A percentile compares a stretch with the other conserved stretches of the same genome.
Evolutionary conservation across 2,329 filamentous ascomycete species (phyloP).

Genomic region (Sarocladiaceae sp.): DNA sequence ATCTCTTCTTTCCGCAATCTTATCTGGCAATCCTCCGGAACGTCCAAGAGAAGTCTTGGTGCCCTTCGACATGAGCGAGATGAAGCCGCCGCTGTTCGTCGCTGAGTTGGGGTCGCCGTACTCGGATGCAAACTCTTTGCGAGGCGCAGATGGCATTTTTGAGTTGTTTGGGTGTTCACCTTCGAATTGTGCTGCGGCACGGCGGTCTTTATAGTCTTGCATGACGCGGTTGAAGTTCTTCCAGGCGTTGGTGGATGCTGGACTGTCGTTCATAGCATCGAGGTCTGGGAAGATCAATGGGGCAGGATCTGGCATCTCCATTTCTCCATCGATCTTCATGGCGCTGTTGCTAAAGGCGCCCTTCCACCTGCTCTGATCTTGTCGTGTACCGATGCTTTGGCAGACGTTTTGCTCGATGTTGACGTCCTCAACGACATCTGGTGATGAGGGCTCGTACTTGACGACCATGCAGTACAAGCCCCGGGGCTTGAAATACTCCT

Average conservation of each 20-base stretch:
- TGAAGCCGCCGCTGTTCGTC: constrained; percentile 5
- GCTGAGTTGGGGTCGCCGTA: constrained; percentile 10
- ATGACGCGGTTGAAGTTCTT: constrained; percentile 5
- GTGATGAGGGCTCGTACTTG: background rate
- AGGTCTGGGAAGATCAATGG: constrained; percentile 4
- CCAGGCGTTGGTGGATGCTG: background rate
- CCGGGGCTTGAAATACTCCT: constrained; percentile 2
- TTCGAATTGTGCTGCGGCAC: constrained; percentile 9
- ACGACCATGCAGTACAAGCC: background rate
- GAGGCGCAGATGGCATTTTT: constrained; percentile 8
- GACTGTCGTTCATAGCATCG: background rate
- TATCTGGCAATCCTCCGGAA: constrained; percentile 1
- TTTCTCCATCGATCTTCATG: constrained; percentile 10
- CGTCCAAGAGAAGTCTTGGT: constrained; percentile 2
- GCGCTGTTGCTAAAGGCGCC: constrained; percentile 1
- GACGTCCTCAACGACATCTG: background rate
- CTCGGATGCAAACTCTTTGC: constrained; percentile 6
- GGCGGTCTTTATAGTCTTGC: constrained; percentile 9
- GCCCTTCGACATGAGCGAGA: constrained; percentile 6
- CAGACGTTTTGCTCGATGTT: background rate
- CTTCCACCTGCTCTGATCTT: constrained; percentile 10
- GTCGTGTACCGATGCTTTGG: constrained; percentile 6
- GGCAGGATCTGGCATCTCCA: background rate
- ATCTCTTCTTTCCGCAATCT: background rate
- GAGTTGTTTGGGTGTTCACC: constrained; percentile 4